Base-by-base conservation (phyloP, 1,139 yeast genomes). In the Kurtzmaniella natalensis region DNA sequence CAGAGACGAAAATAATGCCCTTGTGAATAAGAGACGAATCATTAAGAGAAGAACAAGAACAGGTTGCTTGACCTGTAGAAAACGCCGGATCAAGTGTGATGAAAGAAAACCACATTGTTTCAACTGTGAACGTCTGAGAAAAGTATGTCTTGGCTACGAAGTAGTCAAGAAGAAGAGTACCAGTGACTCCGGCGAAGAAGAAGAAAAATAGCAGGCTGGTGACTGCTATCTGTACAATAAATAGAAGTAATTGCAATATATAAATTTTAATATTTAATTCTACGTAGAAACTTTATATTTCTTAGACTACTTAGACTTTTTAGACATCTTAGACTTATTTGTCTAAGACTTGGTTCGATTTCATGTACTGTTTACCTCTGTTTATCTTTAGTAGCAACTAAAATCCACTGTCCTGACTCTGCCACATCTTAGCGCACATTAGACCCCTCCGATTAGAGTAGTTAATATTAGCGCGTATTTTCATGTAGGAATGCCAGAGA, bases 31-130 rank as follows among this genome's bases (percentile, higher is more conserved):
- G 41, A 45, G 73, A 33, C 53, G 70, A 37, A 64, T 64, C 28
- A 66, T 70, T 27, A 66, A 67, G 54, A 55, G 76, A 44, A 60
- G 83, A 48, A 81, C 89, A 3, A 70, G 83, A 52, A 80, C 89
- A 0, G 92, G 92, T 2, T 82, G 92, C 50, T 53, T 81, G 37
- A 82, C 89, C 0, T 82, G 92, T 50, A 64, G 89, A 28, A 75
- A 76, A 46, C 64, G 89, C 48, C 63, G 88, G 40, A 81, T 82
- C 44, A 76, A 76, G 52, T 82, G 92, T 58, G 92, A 81, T 51
- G 92, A 82, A 55, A 59, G 81, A 33, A 82, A 79, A 45, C 92
- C 92, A 1, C 69, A 72, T 34, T 84, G 94, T 51, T 68, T 64
- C 48, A 83, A 84, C 53, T 84, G 94, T 53, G 83, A 78, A 47